Base-by-base conservation (phyloP, 129 eudicot species). In the Chrysanthemum makinoi region DNA sequence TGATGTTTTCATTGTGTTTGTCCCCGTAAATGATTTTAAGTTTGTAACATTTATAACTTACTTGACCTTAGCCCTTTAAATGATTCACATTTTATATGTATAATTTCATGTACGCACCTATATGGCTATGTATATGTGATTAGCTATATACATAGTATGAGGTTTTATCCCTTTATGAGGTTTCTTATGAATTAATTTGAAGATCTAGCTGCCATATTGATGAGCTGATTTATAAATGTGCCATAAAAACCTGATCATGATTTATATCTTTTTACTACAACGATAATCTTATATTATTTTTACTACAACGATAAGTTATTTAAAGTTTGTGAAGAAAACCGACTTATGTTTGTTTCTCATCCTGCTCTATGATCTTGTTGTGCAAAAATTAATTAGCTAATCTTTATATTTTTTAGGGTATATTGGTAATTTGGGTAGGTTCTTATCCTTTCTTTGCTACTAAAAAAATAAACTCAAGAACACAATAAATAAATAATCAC, bases 61-160 rank as follows among this genome's bases (percentile, higher is more conserved):
- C 48, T 12, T 48, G 50, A 39, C 22, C 63, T 14, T 14, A 63
- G 52, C 70, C 61, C 49, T 62, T 30, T 62, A 12, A 47, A 26
- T 18, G 77, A 73, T 73, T 51, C 62, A 50, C 49, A 50, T 33
- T 22, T 11, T 61, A 49, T 26, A 61, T 48, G 30, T 16, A 17
- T 24, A 1, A 20, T 20, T 20, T 1, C 1, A 20, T 20, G 20
- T 20, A 20, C 20, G 20, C 1, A 20, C 20, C 20, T 20, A 58
- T 58, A 58, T 19, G 9, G 30, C 11, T 58, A 20, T 58, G 24
- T 58, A n/a, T 58, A 58, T 58, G 62, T 19, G 3, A 9, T 28
- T 61, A 7, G 59, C 5, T 72, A 2, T 47, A 44, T 10, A 16
- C n/a, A 62, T 46, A 17, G 53, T 55, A 70, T 39, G 75, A 24